Percentiles rank a stretch among this genome's conserved stretches.
These are phyloP conservation scores for Pseudonitzschia multiseries DNA, from an alignment of 108 stramenopile genomes.

Conservation along the genomic window DNA sequence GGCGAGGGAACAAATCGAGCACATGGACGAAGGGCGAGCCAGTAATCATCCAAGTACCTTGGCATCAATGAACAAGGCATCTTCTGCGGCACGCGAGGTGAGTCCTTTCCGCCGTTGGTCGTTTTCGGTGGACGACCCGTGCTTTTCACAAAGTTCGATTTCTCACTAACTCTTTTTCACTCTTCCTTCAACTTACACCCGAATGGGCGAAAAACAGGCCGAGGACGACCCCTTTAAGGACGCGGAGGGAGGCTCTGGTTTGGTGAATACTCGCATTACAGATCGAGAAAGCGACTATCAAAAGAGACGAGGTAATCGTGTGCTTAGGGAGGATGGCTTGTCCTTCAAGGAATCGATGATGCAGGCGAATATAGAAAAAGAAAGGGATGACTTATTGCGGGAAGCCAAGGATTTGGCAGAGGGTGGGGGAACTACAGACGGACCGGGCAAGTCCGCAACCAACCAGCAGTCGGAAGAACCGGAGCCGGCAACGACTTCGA, in stretches of 20 bases:
- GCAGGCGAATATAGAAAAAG: conserved; percentile 69
- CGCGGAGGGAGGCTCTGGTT: conserved; percentile 67
- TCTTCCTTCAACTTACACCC: background rate
- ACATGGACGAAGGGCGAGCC: conserved; percentile 48
- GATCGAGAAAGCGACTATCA: conserved; percentile 92
- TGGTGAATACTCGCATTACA: conserved; percentile 79
- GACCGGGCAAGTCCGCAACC: conserved; percentile 15
- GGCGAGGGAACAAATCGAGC: conserved; percentile 36
- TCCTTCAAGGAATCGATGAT: conserved; percentile 89
- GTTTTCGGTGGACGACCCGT: background rate
- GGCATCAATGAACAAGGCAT: conserved; percentile 25
- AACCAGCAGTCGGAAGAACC: conserved; percentile 7
- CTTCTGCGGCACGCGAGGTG: conserved; percentile 18
- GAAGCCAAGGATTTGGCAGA: conserved; percentile 61
- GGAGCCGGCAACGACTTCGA: conserved; percentile 1
- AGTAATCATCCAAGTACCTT: conserved; percentile 52
- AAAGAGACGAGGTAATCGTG: conserved; percentile 72
- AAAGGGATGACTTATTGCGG: conserved; percentile 61
- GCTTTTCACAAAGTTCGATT: background rate
- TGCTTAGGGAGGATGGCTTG: conserved; percentile 72
- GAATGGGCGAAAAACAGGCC: conserved; percentile 18
- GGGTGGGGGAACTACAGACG: conserved; percentile 10
- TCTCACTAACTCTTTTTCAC: background rate
- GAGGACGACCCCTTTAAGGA: conserved; percentile 70
- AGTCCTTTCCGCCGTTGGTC: background rate